Evolutionary conservation across 2,329 filamentous ascomycete genomes (phyloP), one percentile per base, ranked within the genome.

Genomic region (Diaporthe destruens): DNA sequence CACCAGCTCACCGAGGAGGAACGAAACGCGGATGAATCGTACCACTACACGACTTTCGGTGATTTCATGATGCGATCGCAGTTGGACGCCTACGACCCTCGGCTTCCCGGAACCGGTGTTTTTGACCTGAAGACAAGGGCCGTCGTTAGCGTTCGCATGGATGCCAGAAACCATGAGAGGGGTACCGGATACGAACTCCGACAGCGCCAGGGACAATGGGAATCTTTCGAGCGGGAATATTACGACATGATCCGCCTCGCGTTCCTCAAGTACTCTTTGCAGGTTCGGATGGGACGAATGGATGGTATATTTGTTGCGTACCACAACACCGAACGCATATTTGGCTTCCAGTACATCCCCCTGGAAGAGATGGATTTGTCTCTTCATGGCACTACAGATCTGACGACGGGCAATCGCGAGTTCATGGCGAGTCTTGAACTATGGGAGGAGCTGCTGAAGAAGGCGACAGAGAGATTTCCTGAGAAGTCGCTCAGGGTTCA

Each of bases 291-390:
- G 90, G 96, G 97, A 23, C 91, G 95, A 65, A 99, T 99, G 97
- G 96, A 99, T 80, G 96, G 96, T 69, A 98, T 98, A 65, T 99
- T 98, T 79, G 93, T 98, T 29, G 96, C 96, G 2, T 99, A 91
- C 80, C 96, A 99, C 85, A 99, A 99, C 80, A 94, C 95, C 2
- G 88, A 95, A 82, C 93, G 95, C 71, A 97, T 99, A 65, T 99
- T 99, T 80, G 96, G 96, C 7, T 99, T 99, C 81, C 96, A 99
- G 82, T 99, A 99, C 80, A 88, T 99, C 74, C 91, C 91, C 73
- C 83, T 98, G 18, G 80, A 89, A 5, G 96, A 99, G 79, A 95
- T 99, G 92, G 96, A 99, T 80, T 80, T 87, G n/a, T 89, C 94
- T 0, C 82, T 99, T n/a, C 97, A 99, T 80, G 95, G 94, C 29